These are phyloP conservation scores for Epithemia pelagica DNA, from an alignment of 108 stramenopile genomes.

Conservation along the genomic window DNA sequence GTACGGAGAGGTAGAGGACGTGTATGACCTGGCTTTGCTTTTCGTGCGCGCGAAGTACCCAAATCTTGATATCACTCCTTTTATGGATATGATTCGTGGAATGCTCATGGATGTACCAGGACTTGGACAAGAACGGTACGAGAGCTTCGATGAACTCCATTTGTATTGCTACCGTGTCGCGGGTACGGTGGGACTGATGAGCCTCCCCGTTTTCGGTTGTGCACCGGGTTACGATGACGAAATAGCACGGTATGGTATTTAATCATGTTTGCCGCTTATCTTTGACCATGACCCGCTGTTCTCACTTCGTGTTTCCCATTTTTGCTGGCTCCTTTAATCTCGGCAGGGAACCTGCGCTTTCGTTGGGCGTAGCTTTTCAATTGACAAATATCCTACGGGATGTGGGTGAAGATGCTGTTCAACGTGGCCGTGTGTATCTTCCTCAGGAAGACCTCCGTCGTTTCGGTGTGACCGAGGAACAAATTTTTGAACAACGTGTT, in stretches of 20 bases:
- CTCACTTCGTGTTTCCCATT: neutral
- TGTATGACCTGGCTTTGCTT: slow-evolving; percentile 86
- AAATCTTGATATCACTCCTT: slow-evolving; percentile 79
- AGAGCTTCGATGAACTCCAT: slow-evolving; percentile 90
- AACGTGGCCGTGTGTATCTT: slow-evolving; percentile 90
- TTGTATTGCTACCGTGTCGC: slow-evolving; percentile 97
- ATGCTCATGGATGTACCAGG: slow-evolving; percentile 97
- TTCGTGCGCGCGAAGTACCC: slow-evolving; percentile 87
- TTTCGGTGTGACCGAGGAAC: slow-evolving; percentile 89
- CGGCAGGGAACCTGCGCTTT: slow-evolving; percentile 84
- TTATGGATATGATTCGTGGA: slow-evolving; percentile 93
- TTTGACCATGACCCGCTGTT: neutral
- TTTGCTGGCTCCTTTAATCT: slow-evolving; percentile 5
- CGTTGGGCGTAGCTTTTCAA: slow-evolving; percentile 96
- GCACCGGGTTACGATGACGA: slow-evolving; percentile 72
- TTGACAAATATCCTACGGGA: slow-evolving; percentile 97
- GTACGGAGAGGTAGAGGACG: slow-evolving; percentile 79
- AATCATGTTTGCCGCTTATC: slow-evolving; percentile 1
- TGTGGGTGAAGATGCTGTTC: slow-evolving; percentile 92
- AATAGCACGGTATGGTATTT: slow-evolving; percentile 65
- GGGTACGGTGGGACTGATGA: slow-evolving; percentile 96
- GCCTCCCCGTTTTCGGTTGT: slow-evolving; percentile 89
- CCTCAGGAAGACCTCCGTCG: slow-evolving; percentile 83
- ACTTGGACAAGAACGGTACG: slow-evolving; percentile 88
- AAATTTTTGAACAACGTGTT: slow-evolving; percentile 81